Evolutionary conservation across 2,329 filamentous ascomycete species (phyloP).

Genomic region (Scedosporium apiospermum): DNA sequence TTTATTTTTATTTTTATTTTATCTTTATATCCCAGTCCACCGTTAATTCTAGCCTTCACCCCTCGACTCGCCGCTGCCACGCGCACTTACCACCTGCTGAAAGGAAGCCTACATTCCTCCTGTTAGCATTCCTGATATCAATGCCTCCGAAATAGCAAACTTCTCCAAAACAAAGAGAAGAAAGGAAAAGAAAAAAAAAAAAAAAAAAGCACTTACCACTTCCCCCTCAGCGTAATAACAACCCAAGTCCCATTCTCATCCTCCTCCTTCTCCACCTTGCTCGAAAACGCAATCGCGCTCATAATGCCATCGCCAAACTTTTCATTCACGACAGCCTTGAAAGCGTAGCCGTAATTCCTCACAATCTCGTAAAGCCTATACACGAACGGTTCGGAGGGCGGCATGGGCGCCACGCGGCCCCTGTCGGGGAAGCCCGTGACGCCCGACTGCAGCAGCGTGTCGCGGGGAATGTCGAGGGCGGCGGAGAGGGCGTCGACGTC

Average conservation of each 20-base stretch:
- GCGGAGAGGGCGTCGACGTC: constrained; percentile 57
- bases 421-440: constrained; percentile 71
- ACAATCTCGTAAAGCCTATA: constrained; percentile 91
- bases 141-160: no score
- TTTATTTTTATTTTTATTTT: no score
- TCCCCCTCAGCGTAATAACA: constrained; percentile 72
- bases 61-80: no score
- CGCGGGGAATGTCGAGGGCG: constrained; percentile 51
- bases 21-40: no score
- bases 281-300: constrained; percentile 88
- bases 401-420: constrained; percentile 45
- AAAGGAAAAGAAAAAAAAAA: constrained; percentile 6
- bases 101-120: no score
- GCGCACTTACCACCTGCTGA: no score
- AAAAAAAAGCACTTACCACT: constrained; percentile 52
- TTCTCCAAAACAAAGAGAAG: no score
- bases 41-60: no score
- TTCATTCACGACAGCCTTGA: constrained; percentile 92
- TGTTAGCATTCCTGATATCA: no score
- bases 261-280: constrained; percentile 87
- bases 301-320: constrained; percentile 94
- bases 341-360: constrained; percentile 94
- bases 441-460: constrained; percentile 44
- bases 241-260: constrained; percentile 81
- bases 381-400: constrained; percentile 39